Conservation (phyloP, 768 basidiomycete species). For the Auricularia cornea region DNA sequence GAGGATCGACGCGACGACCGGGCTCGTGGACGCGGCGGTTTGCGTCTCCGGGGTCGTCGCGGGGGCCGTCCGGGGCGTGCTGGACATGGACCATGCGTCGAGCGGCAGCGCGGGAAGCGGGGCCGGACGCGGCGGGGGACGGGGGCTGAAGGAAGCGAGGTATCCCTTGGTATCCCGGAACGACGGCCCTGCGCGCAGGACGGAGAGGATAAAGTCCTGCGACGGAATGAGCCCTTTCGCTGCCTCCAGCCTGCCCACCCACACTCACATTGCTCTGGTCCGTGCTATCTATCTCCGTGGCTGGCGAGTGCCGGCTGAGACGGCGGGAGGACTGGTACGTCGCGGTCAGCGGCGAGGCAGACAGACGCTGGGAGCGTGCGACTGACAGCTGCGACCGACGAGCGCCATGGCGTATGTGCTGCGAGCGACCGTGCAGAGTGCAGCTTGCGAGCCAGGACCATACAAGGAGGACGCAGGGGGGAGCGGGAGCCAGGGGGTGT, state of each 20-base stretch:
- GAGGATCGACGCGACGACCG: slow-evolving; percentile 65
- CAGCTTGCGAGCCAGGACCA: background rate
- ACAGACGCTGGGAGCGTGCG: background rate
- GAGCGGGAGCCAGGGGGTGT: background rate
- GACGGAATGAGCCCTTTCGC: no score
- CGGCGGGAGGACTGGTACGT: background rate
- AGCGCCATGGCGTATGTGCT: background rate
- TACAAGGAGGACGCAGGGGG: background rate
- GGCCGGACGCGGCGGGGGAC: slow-evolving; percentile 33
- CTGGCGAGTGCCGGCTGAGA: background rate
- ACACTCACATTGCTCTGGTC: background rate
- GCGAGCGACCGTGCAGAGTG: background rate
- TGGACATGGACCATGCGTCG: background rate
- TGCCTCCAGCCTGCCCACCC: no score
- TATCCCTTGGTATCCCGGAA: slow-evolving; percentile 85
- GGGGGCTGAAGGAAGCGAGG: slow-evolving; percentile 80
- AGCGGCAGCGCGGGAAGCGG: slow-evolving; percentile 14
- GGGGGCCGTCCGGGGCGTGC: background rate
- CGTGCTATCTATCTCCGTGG: background rate
- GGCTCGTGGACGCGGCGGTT: slow-evolving; percentile 35
- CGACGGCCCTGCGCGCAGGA: slow-evolving; percentile 88
- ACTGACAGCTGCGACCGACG: background rate
- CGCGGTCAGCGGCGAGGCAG: background rate
- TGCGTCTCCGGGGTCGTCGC: slow-evolving; percentile 1
- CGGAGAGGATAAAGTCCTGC: slow-evolving; percentile 94